A percentile compares a stretch with the other conserved stretches of the same genome.
phyloP scores from a whole-genome alignment of 73 alveolate genomes.

The Symbiodinium pilosum region DNA sequence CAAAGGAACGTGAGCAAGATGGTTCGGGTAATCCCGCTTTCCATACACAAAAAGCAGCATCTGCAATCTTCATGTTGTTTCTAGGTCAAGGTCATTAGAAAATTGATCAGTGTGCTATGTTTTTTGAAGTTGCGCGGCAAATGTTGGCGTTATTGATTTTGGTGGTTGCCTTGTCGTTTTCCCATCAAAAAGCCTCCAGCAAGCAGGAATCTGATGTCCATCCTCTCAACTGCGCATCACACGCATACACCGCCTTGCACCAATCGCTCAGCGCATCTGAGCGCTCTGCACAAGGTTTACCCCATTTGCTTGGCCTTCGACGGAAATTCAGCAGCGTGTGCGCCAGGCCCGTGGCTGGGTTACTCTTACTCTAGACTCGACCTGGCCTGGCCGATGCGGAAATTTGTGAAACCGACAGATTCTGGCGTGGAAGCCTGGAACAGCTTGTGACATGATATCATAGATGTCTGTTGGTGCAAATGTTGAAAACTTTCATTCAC shows the following conservation, averaged over 20 bases:
- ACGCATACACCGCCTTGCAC: background rate
- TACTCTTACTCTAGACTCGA: background rate
- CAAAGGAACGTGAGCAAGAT: background rate
- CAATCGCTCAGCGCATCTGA: background rate
- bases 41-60: too few relatives aligned
- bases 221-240: background rate
- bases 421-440: conserved; percentile 60
- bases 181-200: too few relatives aligned
- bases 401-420: conserved; percentile 53
- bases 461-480: background rate
- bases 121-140: too few relatives aligned
- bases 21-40: background rate
- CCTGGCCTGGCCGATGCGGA: conserved; percentile 44
- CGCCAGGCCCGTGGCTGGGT: conserved; percentile 44
- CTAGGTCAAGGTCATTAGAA: too few relatives aligned
- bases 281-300: conserved; percentile 18
- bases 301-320: conserved; percentile 83
- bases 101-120: too few relatives aligned
- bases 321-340: conserved; percentile 23
- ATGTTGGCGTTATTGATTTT: too few relatives aligned
- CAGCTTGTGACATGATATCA: too few relatives aligned
- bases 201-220: background rate
- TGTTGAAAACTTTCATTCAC: background rate
- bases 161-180: too few relatives aligned
- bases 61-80: too few relatives aligned